A percentile compares a stretch with the other conserved stretches of the same genome.
phyloP scores from a whole-genome alignment of 306 rosid species.

The Sophora flavescens region DNA sequence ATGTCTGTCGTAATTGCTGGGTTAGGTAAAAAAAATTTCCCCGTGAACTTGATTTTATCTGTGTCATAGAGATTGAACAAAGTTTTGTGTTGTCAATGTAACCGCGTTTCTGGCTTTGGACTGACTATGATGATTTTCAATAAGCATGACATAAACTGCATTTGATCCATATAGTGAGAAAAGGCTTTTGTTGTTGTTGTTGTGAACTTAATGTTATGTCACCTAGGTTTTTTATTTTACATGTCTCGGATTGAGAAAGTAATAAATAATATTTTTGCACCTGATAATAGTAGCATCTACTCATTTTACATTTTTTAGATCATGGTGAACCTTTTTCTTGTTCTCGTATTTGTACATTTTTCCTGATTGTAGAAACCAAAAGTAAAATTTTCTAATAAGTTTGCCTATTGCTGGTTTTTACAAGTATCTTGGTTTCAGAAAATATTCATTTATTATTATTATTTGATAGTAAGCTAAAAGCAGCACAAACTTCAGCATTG shows the following conservation, averaged over 20 bases:
- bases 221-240: neutral
- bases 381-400: neutral
- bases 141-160: too few species aligned
- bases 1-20: slow-evolving; percentile 63
- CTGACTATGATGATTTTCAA: too few species aligned
- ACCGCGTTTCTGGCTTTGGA: too few species aligned
- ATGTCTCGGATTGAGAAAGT: neutral
- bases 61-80: too few species aligned
- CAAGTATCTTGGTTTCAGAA: neutral
- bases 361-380: neutral
- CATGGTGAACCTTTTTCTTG: neutral
- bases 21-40: slow-evolving; percentile 62
- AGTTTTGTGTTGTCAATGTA: too few species aligned
- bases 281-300: neutral
- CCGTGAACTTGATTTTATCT: neutral
- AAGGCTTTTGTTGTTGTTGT: too few species aligned
- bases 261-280: neutral
- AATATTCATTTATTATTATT: neutral
- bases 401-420: neutral
- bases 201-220: neutral
- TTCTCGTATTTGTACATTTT: neutral
- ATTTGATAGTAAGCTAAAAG: neutral
- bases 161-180: too few species aligned
- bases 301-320: neutral
- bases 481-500: neutral